phyloP scores from a whole-genome alignment of 1,284 basidiomycete species.

The Puccinia coronata region DNA sequence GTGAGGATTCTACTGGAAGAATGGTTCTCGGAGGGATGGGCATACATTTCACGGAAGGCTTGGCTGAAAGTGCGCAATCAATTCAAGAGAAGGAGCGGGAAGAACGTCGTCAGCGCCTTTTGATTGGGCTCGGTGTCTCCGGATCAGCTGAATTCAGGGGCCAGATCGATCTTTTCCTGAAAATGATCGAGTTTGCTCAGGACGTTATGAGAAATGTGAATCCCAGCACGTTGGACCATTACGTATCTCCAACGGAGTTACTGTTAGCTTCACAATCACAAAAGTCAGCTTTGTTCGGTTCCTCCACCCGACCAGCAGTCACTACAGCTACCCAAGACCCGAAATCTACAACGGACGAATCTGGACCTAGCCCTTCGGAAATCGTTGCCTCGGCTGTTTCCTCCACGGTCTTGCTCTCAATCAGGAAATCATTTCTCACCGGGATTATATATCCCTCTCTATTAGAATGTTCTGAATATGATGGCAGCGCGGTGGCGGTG shows the following conservation, averaged over 20 bases:
- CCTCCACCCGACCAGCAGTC: neutral
- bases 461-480: slow-evolving; percentile 84
- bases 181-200: slow-evolving; percentile 85
- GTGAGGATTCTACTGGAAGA: slow-evolving; percentile 56
- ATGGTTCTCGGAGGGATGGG: slow-evolving; percentile 69
- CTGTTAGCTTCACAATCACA: slow-evolving; percentile 43
- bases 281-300: slow-evolving; percentile 32
- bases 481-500: slow-evolving; percentile 92
- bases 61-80: slow-evolving; percentile 55
- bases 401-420: slow-evolving; percentile 73
- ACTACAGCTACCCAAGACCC: slow-evolving; percentile 55
- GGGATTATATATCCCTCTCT: slow-evolving; percentile 91
- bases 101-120: slow-evolving; percentile 65
- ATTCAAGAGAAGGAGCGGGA: slow-evolving; percentile 65
- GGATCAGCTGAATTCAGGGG: slow-evolving; percentile 73
- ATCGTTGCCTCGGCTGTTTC: slow-evolving; percentile 50
- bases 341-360: neutral
- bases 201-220: slow-evolving; percentile 68
- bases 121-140: slow-evolving; percentile 73
- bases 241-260: slow-evolving; percentile 57
- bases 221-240: slow-evolving; percentile 62
- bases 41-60: slow-evolving; percentile 60
- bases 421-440: slow-evolving; percentile 83
- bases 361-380: slow-evolving; percentile 28
- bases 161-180: slow-evolving; percentile 82